phyloP scores from a whole-genome alignment of 2,329 filamentous ascomycete genomes.

The Stagonosporopsis cucurbitacearum region DNA sequence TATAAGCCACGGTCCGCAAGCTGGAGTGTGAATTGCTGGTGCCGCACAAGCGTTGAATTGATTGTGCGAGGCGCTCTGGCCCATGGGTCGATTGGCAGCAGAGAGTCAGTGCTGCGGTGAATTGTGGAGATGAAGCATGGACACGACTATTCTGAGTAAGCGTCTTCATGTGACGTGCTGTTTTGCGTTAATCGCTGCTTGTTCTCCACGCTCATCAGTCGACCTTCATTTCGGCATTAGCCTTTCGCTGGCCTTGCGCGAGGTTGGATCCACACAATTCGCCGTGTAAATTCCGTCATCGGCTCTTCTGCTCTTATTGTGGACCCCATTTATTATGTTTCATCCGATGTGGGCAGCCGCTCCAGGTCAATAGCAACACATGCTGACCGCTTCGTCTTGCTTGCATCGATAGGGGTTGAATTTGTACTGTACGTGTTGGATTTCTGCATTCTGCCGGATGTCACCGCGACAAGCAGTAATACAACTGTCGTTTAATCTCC shows the following conservation, averaged over 20 bases:
- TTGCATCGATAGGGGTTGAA: background rate
- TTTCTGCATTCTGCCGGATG: conserved; percentile 14
- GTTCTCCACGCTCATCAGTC: conserved; percentile 15
- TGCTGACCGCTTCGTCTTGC: conserved; percentile 12
- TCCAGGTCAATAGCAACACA: conserved; percentile 4
- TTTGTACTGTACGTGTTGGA: conserved; percentile 10
- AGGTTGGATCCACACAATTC: conserved; percentile 12
- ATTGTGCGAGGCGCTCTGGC: conserved; percentile 20
- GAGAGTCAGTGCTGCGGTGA: conserved; percentile 12
- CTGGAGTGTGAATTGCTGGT: conserved; percentile 4
- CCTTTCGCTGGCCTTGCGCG: conserved; percentile 8
- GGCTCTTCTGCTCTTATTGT: conserved; percentile 6
- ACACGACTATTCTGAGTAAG: conserved; percentile 1
- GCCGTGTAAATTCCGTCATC: conserved; percentile 18
- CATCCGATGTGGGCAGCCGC: conserved; percentile 14
- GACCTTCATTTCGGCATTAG: conserved; percentile 19
- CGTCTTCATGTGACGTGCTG: conserved; percentile 1
- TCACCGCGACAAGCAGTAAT: conserved; percentile 5
- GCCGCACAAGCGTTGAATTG: conserved; percentile 14
- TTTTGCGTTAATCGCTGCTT: background rate
- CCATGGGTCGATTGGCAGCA: conserved; percentile 10
- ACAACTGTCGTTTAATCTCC: conserved; percentile 5
- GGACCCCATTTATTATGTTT: conserved; percentile 11
- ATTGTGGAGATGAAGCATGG: conserved; percentile 16
- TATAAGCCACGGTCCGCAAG: background rate